Percentiles rank a stretch among this genome's conserved stretches.
Conservation (phyloP, 352 stramenopile genomes). For the Phytopythium oedochilum region DNA sequence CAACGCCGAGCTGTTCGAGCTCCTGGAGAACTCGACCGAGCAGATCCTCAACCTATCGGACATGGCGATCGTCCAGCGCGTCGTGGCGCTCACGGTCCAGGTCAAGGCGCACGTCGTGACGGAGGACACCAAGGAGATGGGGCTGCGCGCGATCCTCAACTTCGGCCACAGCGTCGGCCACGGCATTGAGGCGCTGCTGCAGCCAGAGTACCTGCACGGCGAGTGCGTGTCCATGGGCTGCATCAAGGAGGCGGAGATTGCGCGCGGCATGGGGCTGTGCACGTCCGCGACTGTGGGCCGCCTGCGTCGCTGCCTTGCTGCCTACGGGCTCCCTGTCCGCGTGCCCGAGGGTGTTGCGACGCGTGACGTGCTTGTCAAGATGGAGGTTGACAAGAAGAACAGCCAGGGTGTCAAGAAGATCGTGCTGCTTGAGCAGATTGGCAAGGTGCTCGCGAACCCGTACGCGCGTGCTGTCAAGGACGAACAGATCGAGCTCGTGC, state of each 20-base stretch:
- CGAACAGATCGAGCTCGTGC: constrained; percentile 66
- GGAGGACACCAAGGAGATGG: constrained; percentile 94
- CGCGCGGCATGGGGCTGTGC: constrained; percentile 69
- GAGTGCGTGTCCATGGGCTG: constrained; percentile 97
- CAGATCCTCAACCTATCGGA: constrained; percentile 55
- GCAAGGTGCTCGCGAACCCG: constrained; percentile 58
- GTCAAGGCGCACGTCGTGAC: constrained; percentile 97
- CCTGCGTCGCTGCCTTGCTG: constrained; percentile 59
- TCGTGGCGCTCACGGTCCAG: constrained; percentile 64
- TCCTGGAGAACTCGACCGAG: constrained; percentile 91
- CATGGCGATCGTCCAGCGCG: constrained; percentile 61
- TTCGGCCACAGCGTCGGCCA: constrained; percentile 99
- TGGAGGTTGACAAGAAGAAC: constrained; percentile 89
- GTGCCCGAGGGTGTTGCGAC: constrained; percentile 56
- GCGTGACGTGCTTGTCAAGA: constrained; percentile 69
- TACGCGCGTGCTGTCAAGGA: constrained; percentile 70
- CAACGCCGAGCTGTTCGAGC: constrained; percentile 91
- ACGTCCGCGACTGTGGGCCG: constrained; percentile 64
- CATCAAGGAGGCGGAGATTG: constrained; percentile 95
- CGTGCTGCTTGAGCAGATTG: constrained; percentile 67
- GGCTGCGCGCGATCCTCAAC: constrained; percentile 96
- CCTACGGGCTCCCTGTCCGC: constrained; percentile 64
- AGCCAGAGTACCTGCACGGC: constrained; percentile 95
- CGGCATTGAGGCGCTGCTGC: constrained; percentile 95
- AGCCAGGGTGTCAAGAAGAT: constrained; percentile 79